These are phyloP conservation scores for Phytophthora quininea DNA, from an alignment of 352 stramenopile species.

Conservation along the genomic window DNA sequence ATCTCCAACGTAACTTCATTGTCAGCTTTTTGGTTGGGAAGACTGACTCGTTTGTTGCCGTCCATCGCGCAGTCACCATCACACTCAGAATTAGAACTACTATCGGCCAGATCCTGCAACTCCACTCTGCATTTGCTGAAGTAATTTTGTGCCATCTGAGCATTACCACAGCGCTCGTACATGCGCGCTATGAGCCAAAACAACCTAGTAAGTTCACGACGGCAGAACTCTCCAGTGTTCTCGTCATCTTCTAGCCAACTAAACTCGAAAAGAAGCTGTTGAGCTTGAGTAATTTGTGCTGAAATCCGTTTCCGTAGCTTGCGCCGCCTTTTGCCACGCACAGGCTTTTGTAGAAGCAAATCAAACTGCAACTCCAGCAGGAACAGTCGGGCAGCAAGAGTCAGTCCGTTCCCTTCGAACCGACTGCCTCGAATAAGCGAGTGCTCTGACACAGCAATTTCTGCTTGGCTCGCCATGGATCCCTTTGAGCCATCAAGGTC, in stretches of 20 bases:
- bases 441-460: conserved; percentile 26
- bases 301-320: conserved; percentile 32
- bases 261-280: conserved; percentile 54
- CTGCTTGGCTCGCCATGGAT: conserved; percentile 7
- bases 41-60: conserved; percentile 22
- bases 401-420: conserved; percentile 41
- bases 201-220: conserved; percentile 40
- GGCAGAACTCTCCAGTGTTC: not conserved
- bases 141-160: conserved; percentile 54
- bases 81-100: not conserved
- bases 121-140: conserved; percentile 60
- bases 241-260: conserved; percentile 44
- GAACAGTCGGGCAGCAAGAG: conserved; percentile 49
- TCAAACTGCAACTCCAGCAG: conserved; percentile 70
- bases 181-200: conserved; percentile 67
- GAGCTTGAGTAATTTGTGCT: conserved; percentile 30
- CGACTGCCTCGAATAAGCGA: conserved; percentile 28
- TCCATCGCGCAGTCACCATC: not conserved
- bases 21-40: conserved; percentile 56
- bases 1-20: conserved; percentile 42
- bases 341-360: conserved; percentile 36
- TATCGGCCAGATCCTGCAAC: conserved; percentile 16
- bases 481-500: conserved; percentile 28
- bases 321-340: conserved; percentile 27
- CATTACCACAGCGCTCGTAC: conserved; percentile 48